Percentiles rank a stretch among this genome's conserved stretches.
Evolutionary conservation across 164 flowering plant genomes (phyloP).

Genomic region (Vitis rotundifolia): DNA sequence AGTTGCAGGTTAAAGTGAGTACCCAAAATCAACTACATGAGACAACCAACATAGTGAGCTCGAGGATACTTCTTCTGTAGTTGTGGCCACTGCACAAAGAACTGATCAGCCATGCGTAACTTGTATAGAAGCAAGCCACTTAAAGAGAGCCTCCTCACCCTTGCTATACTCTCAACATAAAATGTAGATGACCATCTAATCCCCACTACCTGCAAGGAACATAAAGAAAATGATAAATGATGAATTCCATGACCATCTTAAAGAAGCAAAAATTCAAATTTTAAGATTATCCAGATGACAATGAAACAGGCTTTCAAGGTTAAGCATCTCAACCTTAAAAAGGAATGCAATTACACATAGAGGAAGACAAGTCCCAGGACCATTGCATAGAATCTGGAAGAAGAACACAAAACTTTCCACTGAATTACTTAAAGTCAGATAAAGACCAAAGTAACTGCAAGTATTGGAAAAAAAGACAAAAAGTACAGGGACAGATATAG

Average conservation of each 20-base stretch:
- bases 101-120: slow-evolving; percentile 74
- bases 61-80: slow-evolving; percentile 69
- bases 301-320: neutral
- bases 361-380: slow-evolving; percentile 98
- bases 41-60: slow-evolving; percentile 76
- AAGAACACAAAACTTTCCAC: slow-evolving; percentile 1
- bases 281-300: neutral
- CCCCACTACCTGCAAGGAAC: slow-evolving; percentile 65
- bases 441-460: neutral
- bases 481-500: slow-evolving; percentile 2
- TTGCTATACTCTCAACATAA: slow-evolving; percentile 86
- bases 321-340: slow-evolving; percentile 61
- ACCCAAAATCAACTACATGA: slow-evolving; percentile 32
- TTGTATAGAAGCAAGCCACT: slow-evolving; percentile 90
- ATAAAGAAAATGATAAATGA: neutral
- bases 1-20: slow-evolving; percentile 6
- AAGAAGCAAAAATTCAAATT: neutral
- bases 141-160: slow-evolving; percentile 80
- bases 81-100: slow-evolving; percentile 96
- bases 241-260: neutral
- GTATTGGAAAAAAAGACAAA: neutral
- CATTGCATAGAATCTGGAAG: slow-evolving; percentile 83
- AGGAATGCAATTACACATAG: slow-evolving; percentile 76
- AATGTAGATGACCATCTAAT: slow-evolving; percentile 72
- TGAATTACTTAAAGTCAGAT: neutral